Conservation (phyloP, 176 grass and related monocot species). For the Aegilops umbellulata region DNA sequence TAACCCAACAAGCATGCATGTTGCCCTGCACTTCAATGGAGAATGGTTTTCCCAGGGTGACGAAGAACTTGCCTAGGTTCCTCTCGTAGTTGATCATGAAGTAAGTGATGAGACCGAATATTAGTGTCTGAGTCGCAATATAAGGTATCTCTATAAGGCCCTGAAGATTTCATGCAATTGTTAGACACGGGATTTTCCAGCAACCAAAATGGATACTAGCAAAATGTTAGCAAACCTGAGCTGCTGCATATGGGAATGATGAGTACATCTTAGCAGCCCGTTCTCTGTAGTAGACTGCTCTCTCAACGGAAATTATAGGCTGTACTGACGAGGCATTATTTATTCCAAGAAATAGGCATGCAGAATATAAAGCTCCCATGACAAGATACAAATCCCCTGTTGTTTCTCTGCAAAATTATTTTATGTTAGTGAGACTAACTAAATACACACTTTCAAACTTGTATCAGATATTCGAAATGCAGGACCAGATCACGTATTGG, state of each 20-base stretch:
- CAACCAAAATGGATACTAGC: neutral
- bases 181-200: neutral
- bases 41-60: neutral
- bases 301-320: constrained; percentile 69
- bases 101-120: constrained; percentile 75
- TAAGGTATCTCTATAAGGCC: constrained; percentile 79
- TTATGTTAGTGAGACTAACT: neutral
- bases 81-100: constrained; percentile 86
- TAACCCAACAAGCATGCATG: neutral
- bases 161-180: constrained; percentile 37
- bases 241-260: constrained; percentile 67
- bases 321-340: constrained; percentile 70
- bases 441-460: neutral
- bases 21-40: neutral
- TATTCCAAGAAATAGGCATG: constrained; percentile 70
- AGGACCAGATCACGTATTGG: neutral
- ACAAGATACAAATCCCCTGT: constrained; percentile 52
- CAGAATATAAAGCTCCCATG: constrained; percentile 67
- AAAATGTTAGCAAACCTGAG: constrained; percentile 52
- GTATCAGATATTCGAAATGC: no score
- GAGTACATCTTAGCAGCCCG: constrained; percentile 69
- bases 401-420: constrained; percentile 47
- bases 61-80: constrained; percentile 37
- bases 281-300: constrained; percentile 73
- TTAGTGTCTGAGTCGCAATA: constrained; percentile 54